These are phyloP conservation scores for Amphirosellinia nigrospora DNA, from an alignment of 495 filamentous ascomycete genomes.

Conservation along the genomic window DNA sequence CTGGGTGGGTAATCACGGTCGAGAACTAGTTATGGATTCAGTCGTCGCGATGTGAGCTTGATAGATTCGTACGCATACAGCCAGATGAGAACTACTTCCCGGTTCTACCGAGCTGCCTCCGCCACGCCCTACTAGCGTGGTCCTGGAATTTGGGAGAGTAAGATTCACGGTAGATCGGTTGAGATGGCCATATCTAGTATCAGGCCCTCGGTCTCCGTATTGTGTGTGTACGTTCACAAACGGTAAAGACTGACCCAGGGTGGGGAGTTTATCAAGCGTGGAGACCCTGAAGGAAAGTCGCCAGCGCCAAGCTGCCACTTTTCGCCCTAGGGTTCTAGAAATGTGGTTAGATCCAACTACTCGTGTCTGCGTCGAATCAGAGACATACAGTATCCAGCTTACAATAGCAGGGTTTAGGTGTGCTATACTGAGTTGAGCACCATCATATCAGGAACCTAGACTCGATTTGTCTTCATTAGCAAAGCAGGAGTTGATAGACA, in stretches of 20 bases:
- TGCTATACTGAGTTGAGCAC: neutral
- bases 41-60: neutral
- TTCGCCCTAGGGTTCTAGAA: neutral
- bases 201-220: neutral
- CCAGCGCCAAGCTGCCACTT: neutral
- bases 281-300: slow-evolving; percentile 2
- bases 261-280: neutral
- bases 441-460: neutral
- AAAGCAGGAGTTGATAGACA: neutral
- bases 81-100: neutral
- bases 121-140: neutral
- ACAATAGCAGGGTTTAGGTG: neutral
- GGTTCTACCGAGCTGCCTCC: neutral
- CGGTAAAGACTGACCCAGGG: neutral
- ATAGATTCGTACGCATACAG: neutral
- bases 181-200: neutral
- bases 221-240: neutral
- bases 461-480: neutral
- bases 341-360: neutral
- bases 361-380: neutral
- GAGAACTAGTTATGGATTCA: neutral
- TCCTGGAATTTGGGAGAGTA: neutral
- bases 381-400: neutral
- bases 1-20: neutral
- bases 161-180: neutral